Conservation (phyloP, 768 basidiomycete genomes). For the Boletus rufocinnamomeus region DNA sequence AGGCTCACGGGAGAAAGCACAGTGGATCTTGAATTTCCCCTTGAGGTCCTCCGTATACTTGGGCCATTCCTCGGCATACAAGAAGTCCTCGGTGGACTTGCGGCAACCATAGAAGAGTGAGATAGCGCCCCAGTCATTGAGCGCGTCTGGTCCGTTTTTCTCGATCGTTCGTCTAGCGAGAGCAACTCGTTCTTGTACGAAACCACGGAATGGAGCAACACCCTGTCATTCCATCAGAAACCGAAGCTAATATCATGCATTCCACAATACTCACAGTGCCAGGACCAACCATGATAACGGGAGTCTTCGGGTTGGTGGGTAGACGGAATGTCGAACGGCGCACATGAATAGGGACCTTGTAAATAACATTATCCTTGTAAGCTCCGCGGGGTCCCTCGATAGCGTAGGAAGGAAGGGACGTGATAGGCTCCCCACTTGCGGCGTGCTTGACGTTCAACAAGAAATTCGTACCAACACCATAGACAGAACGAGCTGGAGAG, state of each 20-base stretch:
- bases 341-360: slow-evolving; percentile 92
- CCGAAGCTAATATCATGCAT: neutral
- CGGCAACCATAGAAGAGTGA: slow-evolving; percentile 97
- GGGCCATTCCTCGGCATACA: slow-evolving; percentile 96
- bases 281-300: slow-evolving; percentile 98
- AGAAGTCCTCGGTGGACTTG: slow-evolving; percentile 82
- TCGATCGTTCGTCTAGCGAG: slow-evolving; percentile 92
- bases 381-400: slow-evolving; percentile 90
- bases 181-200: slow-evolving; percentile 96
- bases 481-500: slow-evolving; percentile 66
- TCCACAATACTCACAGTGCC: slow-evolving; percentile 74
- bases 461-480: slow-evolving; percentile 94
- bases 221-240: slow-evolving; percentile 54
- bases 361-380: slow-evolving; percentile 69
- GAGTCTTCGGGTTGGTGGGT: slow-evolving; percentile 97
- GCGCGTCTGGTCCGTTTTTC: slow-evolving; percentile 92
- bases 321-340: slow-evolving; percentile 95
- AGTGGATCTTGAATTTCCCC: slow-evolving; percentile 88
- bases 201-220: slow-evolving; percentile 99
- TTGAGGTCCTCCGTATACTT: slow-evolving; percentile 81
- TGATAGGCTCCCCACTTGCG: slow-evolving; percentile 55
- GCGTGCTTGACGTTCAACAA: slow-evolving; percentile 89
- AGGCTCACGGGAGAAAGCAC: slow-evolving; percentile 86
- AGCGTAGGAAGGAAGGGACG: slow-evolving; percentile 67
- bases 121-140: slow-evolving; percentile 94